Evolutionary conservation across 208 protist species (phyloP), one percentile per base, ranked within the genome.

Genomic region (Porcisia hertigi): DNA sequence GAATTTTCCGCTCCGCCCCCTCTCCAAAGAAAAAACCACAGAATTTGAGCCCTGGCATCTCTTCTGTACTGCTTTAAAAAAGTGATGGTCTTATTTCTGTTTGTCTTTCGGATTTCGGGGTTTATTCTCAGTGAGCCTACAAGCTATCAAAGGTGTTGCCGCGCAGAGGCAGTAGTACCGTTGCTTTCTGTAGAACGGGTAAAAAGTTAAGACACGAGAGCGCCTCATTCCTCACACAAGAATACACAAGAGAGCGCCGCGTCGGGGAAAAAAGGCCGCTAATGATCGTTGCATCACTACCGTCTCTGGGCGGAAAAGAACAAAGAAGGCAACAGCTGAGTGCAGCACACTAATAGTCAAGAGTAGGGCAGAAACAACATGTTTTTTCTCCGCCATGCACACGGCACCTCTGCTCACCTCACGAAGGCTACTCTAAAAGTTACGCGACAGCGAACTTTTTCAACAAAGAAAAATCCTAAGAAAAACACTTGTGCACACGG

Each of bases 131-230:
- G 20, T 41, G 58, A 36, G 73, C 16, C 66, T 43, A 47, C 45
- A 71, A 54, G 30, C 66, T 14, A 71, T 43, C n/a, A n/a, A 41
- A 16, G 30, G 12, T 53, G 43, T 57, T 71, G 53, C 66, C 53
- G n/a, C 47, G 54, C 12, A 14, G 30, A 41, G 49, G 30, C 25
- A 34, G 66, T 71, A 49, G 43, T 67, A 52, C 47, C 41, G 47
- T 34, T 49, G 16, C 63, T 49, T 52, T 49, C 41, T 43, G 47
- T 20, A 58, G 45, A 71, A 58, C 43, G 9, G n/a, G 47, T 43
- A 58, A 49, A 74, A 81, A 86, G 73, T 53, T 63, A 80, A 76
- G 49, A 63, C 73, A 8, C 5, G 55, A 57, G 41, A 71, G 20
- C 34, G 49, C 47, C 43, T 43, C 41, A 8, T 52, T 30, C 18